Evolutionary conservation across 768 basidiomycete species (phyloP).

Genomic region (Lentinula boryana): DNA sequence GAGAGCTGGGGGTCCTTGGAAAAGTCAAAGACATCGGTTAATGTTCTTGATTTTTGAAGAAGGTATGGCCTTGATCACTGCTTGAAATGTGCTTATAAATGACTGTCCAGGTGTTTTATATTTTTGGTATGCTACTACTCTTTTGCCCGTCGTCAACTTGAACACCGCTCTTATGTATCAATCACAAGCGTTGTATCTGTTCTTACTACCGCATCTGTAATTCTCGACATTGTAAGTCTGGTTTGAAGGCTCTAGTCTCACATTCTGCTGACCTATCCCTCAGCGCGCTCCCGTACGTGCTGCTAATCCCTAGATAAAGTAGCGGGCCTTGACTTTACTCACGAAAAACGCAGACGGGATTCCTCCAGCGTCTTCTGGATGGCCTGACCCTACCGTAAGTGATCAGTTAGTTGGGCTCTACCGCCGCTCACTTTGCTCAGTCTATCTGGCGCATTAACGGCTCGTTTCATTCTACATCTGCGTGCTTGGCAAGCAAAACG

Average conservation of each 20-base stretch:
- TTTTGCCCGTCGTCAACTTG: background rate
- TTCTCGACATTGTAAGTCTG: background rate
- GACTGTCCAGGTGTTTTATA: background rate
- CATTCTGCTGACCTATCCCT: background rate
- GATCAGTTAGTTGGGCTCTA: background rate
- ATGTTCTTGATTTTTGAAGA: slow-evolving; percentile 4
- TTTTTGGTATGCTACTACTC: background rate
- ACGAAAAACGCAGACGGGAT: slow-evolving; percentile 15
- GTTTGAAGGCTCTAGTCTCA: background rate
- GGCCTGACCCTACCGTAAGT: slow-evolving; percentile 21
- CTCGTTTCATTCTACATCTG: slow-evolving; percentile 6
- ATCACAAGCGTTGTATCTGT: background rate
- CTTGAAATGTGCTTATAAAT: background rate
- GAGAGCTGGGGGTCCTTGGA: slow-evolving; percentile 6
- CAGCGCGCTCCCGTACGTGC: slow-evolving; percentile 16
- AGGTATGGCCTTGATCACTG: background rate
- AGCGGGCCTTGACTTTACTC: background rate
- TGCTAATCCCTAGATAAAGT: background rate
- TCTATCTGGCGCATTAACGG: slow-evolving; percentile 1
- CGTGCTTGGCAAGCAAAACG: background rate
- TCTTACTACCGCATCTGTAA: background rate
- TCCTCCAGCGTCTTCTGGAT: slow-evolving; percentile 22
- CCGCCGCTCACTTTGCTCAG: background rate
- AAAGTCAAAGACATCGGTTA: slow-evolving; percentile 3
- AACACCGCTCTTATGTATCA: background rate